A percentile compares a stretch with the other conserved stretches of the same genome.
These are phyloP conservation scores for Pholiota molesta DNA, from an alignment of 768 basidiomycete genomes.

Conservation along the genomic window DNA sequence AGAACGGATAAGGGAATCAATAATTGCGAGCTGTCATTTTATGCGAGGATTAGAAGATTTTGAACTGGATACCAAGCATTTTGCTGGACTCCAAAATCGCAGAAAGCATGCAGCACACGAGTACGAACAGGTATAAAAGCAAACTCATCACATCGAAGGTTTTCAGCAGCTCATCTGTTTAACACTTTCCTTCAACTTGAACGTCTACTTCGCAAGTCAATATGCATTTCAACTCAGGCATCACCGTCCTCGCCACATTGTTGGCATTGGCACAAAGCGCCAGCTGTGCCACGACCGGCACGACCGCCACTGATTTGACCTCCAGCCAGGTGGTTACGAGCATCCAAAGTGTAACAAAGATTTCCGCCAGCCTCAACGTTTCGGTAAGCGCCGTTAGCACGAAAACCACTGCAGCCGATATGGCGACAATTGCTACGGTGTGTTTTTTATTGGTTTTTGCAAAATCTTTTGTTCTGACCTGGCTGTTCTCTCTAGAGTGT, in stretches of 20 bases:
- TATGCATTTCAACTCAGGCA: background rate
- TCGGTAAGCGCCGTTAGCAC: background rate
- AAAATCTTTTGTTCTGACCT: background rate
- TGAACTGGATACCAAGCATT: no score
- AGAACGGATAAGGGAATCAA: no score
- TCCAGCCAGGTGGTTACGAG: background rate
- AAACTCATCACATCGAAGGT: no score
- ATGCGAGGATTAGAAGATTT: no score
- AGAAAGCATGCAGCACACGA: no score
- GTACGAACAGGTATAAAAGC: no score
- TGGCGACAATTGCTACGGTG: background rate
- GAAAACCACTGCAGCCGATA: background rate
- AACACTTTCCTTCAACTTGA: no score
- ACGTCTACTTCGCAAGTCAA: background rate
- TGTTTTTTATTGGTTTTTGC: background rate
- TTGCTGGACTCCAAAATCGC: no score
- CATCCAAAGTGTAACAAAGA: background rate
- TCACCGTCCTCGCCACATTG: background rate
- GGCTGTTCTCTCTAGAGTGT: background rate
- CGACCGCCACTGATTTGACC: background rate
- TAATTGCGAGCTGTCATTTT: no score
- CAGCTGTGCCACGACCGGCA: background rate
- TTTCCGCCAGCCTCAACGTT: background rate
- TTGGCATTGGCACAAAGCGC: background rate
- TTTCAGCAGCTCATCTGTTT: background rate